Conservation (phyloP, 83 land plant species). For the Larix sibirica region DNA sequence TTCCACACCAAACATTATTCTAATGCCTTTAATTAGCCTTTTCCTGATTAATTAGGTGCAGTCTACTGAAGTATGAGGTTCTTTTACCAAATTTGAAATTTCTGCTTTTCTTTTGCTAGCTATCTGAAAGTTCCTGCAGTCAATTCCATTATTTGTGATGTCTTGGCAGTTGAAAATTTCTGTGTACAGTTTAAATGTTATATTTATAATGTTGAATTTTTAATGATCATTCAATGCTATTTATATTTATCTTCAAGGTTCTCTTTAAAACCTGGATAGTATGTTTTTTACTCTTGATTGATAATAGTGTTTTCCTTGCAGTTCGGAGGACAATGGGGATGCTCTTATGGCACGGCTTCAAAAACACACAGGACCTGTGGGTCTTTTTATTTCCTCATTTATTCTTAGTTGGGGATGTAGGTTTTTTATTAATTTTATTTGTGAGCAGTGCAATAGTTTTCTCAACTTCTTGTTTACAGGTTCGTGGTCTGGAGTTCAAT, state of each 20-base stretch:
- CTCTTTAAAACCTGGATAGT: neutral
- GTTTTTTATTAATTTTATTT: neutral
- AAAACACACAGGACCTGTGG: slow-evolving; percentile 58
- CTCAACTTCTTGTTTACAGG: slow-evolving; percentile 43
- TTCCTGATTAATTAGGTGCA: neutral
- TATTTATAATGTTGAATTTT: neutral
- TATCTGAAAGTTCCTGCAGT: neutral
- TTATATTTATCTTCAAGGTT: neutral
- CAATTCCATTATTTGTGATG: neutral
- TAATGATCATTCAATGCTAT: neutral
- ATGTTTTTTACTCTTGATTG: neutral
- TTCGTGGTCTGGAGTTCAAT: slow-evolving; percentile 93
- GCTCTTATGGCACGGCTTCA: slow-evolving; percentile 48
- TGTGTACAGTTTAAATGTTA: neutral
- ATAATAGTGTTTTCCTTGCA: slow-evolving; percentile 20
- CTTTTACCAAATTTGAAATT: too few relatives aligned
- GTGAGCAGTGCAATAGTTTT: neutral
- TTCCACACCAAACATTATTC: neutral
- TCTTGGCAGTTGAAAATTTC: neutral
- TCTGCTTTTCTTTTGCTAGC: neutral
- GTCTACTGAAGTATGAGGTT: neutral
- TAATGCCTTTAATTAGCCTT: neutral
- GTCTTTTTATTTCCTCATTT: slow-evolving; percentile 10
- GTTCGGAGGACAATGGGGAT: slow-evolving; percentile 32
- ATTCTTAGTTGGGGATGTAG: neutral